Evolutionary conservation across 2,329 filamentous ascomycete genomes (phyloP).

Genomic region (Calonectria naviculata): DNA sequence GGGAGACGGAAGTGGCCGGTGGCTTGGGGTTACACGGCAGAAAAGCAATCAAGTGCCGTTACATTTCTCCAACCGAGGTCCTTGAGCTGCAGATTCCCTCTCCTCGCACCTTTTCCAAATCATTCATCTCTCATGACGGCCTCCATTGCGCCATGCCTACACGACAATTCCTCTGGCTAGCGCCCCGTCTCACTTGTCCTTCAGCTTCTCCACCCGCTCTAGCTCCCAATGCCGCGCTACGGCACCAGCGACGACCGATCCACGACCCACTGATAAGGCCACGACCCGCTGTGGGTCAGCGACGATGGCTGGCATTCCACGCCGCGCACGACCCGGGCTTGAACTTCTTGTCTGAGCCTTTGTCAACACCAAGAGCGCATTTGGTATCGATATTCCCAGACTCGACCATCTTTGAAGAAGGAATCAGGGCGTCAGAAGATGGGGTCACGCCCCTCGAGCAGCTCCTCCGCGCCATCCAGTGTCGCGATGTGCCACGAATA

Average conservation of each 20-base stretch:
- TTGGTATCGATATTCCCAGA: constrained; percentile 9
- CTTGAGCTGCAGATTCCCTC: neutral
- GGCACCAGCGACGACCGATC: constrained; percentile 35
- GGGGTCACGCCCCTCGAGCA: constrained; percentile 31
- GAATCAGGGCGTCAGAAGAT: neutral
- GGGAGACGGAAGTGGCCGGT: constrained; percentile 16
- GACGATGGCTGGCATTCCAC: constrained; percentile 40
- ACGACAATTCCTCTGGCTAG: constrained; percentile 39
- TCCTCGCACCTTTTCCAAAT: constrained; percentile 9
- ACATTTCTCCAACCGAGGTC: constrained; percentile 21
- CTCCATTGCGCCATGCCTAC: constrained; percentile 41
- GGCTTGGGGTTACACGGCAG: constrained; percentile 38
- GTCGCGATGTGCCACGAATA: constrained; percentile 37
- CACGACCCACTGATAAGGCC: constrained; percentile 36
- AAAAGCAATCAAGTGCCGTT: constrained; percentile 24
- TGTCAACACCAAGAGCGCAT: neutral
- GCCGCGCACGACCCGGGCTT: constrained; percentile 16
- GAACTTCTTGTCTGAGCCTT: constrained; percentile 10
- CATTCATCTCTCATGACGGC: constrained; percentile 10
- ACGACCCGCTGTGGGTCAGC: constrained; percentile 37
- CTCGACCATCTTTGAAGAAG: neutral
- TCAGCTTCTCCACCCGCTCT: constrained; percentile 20
- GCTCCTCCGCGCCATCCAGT: constrained; percentile 47
- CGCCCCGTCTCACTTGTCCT: constrained; percentile 35
- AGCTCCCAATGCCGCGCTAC: constrained; percentile 15